These are phyloP conservation scores for Knoxia roxburghii DNA, from an alignment of 257 asterid genomes.

Conservation along the genomic window DNA sequence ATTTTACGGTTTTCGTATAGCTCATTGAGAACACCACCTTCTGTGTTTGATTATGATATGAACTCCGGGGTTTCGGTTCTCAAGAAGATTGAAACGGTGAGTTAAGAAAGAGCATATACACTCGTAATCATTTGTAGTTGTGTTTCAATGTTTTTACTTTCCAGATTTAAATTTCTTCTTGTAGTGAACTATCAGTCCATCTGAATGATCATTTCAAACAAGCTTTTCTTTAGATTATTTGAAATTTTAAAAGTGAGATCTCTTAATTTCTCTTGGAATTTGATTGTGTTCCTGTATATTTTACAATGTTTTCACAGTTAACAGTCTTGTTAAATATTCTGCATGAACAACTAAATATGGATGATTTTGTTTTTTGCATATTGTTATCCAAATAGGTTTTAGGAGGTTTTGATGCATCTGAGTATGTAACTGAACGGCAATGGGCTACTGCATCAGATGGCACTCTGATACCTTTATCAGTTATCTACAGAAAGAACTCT, in stretches of 20 bases:
- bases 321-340: conserved; percentile 11
- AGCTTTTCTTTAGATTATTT: background rate
- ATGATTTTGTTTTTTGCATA: background rate
- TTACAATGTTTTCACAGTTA: background rate
- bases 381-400: conserved; percentile 43
- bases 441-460: conserved; percentile 94
- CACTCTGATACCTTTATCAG: conserved; percentile 72
- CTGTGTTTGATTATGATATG: conserved; percentile 93
- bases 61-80: conserved; percentile 68
- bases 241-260: background rate
- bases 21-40: conserved; percentile 80
- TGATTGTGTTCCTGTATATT: background rate
- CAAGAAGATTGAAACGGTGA: conserved; percentile 78
- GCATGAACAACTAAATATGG: background rate
- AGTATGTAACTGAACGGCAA: conserved; percentile 74
- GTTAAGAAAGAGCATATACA: conserved; percentile 15
- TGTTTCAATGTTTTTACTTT: background rate
- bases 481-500: conserved; percentile 60
- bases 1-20: conserved; percentile 68
- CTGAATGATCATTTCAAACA: background rate
- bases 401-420: conserved; percentile 81
- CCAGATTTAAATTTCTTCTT: background rate
- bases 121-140: background rate
- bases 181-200: background rate
- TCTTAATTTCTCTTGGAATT: background rate